Evolutionary conservation across 1,139 yeast genomes (phyloP).

Genomic region (Torulaspora globosa): DNA sequence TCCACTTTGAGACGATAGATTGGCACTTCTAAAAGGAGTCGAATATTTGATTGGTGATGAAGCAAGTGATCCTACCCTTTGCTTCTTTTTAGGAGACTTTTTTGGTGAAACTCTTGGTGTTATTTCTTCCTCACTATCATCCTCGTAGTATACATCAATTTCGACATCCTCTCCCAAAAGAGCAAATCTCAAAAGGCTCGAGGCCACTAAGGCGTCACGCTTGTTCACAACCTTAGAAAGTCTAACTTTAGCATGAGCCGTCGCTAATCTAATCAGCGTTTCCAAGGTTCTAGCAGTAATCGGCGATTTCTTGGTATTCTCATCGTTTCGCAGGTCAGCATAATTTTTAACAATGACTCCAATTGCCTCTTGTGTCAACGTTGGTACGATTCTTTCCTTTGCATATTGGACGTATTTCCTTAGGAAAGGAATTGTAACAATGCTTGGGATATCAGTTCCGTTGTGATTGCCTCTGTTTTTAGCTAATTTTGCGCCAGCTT

Average conservation of each 20-base stretch:
- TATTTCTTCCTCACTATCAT: conserved; percentile 26
- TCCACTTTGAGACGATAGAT: conserved; percentile 9
- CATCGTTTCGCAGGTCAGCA: conserved; percentile 79
- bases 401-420: conserved; percentile 94
- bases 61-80: conserved; percentile 22
- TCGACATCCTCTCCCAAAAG: conserved; percentile 49
- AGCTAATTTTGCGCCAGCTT: conserved; percentile 62
- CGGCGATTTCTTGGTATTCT: conserved; percentile 80
- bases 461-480: conserved; percentile 36
- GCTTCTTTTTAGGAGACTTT: conserved; percentile 36
- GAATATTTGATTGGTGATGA: conserved; percentile 25
- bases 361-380: conserved; percentile 71
- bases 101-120: conserved; percentile 28
- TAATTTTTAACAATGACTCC: conserved; percentile 78
- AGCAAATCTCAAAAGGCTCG: conserved; percentile 77
- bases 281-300: conserved; percentile 97
- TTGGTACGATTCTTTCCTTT: conserved; percentile 81
- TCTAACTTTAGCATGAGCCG: conserved; percentile 96
- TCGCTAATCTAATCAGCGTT: conserved; percentile 88
- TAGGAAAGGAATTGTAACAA: conserved; percentile 78
- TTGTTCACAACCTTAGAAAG: conserved; percentile 69
- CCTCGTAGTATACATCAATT: conserved; percentile 35
- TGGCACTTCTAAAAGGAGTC: conserved; percentile 16
- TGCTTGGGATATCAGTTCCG: conserved; percentile 50
- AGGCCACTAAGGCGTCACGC: conserved; percentile 83